Base-by-base conservation (phyloP, 2,329 filamentous ascomycete species). In the Mollisiaceae sp. region DNA sequence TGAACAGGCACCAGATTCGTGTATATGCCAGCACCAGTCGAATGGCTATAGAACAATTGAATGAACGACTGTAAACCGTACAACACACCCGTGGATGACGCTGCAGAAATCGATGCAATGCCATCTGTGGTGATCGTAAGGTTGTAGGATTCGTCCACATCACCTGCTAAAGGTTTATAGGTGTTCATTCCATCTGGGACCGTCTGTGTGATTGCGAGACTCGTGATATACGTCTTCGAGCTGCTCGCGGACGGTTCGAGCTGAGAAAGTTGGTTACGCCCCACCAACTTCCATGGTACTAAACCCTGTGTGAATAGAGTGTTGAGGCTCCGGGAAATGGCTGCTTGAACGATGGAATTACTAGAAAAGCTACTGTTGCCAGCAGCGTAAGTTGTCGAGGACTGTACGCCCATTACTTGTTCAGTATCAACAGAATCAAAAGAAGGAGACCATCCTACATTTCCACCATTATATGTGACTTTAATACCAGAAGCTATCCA, bases 41-140 rank as follows among this genome's bases (percentile, higher is more conserved):
- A 88, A 78, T 92, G 89, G 75, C 86, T 77, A 79, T 88, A 94
- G 79, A 95, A 95, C 18, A 96, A 85, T 80, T 96, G 92, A 0
- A 85, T 84, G 74, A 95, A 92, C 1, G 91, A 89, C 70, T 91
- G 89, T 24, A 96, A 82, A n/a, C 85, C 92, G 69, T 87, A 86
- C 20, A 92, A 81, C 39, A 94, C 80, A 59, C 92, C 92, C 8
- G 86, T 84, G 18, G 89, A 89, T 1, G 90, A 88, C 41, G 82
- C 82, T 18, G 90, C 91, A 27, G 79, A 80, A 72, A 95, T 88
- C 45, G 80, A 83, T 36, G 86, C 89, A 24, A 81, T 79, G 60
- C 91, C 91, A 38, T 83, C 77, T 22, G 78, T 75, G 14, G 82
- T 82, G 45, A 96, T 76, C 1, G 81, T 83, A 35, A 96, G 79